Evolutionary conservation across 139 green algal species (phyloP), one percentile per base, ranked within the genome.

Genomic region (Chlamydomonas schloesseri): DNA sequence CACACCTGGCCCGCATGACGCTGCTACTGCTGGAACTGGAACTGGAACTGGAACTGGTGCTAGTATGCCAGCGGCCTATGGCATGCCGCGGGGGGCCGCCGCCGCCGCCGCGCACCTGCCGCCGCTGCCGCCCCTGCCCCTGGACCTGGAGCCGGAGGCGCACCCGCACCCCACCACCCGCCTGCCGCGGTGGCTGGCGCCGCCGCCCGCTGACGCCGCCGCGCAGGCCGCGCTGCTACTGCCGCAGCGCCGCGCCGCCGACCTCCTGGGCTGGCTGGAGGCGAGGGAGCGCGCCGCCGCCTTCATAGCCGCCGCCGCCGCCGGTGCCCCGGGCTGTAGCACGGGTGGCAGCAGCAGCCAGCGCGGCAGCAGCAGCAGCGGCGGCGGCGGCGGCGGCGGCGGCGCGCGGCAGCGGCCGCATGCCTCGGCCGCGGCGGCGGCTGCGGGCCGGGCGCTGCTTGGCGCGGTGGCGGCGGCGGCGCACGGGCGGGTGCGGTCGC

Each of bases 211-310:
- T 3, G 79, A 85, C 21, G 33, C 33, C 23, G 26, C 24, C 42
- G 65, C 67, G 5, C 69, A 55, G 47, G 62, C 46, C 65, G 0
- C 29, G 9, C 13, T 29, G 0, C 17, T 76, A 2, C 47, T 85
- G 31, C 31, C 76, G 46, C 65, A 85, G 31, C 42, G 79, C 13
- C 79, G 65, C 2, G 79, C 79, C 11, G 46, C 17, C 2, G 79
- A 85, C 11, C 29, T 85, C 10, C 57, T 85, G 67, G 67, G 28
- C 10, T 85, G 79, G 79, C 67, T 69, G 67, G 79, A 76, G 79
- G 79, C 79, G 4, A n/a, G 79, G 21, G 79, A 85, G 67, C 65
- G 46, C 0, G 79, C 79, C 1, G 62, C 62, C 14, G 42, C 65
- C 23, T 37, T 73, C 47, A 2, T 67, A 31, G 58, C 15, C 33